Percentiles rank a stretch among this genome's conserved stretches.
Conservation (phyloP, 805 yeast genomes). For the Candida chilensis region DNA sequence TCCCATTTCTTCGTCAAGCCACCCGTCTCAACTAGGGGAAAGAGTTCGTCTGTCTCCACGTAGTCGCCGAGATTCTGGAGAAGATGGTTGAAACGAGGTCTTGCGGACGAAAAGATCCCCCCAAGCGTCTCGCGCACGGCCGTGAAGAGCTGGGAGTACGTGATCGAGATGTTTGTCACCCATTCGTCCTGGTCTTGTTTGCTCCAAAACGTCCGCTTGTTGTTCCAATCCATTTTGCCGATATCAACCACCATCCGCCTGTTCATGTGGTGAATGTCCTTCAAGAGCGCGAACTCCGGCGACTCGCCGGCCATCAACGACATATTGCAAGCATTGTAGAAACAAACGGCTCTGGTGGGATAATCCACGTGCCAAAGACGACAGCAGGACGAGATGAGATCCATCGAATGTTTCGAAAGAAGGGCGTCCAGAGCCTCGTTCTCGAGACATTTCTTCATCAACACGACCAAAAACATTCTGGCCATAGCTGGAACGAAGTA, state of each 20-base stretch:
- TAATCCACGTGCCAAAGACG: conserved; percentile 51
- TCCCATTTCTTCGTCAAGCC: conserved; percentile 39
- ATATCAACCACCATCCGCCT: conserved; percentile 19
- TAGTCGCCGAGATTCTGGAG: conserved; percentile 39
- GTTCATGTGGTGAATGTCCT: no score
- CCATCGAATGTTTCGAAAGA: conserved; percentile 32
- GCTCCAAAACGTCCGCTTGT: conserved; percentile 20
- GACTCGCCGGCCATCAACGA: no score
- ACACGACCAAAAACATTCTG: conserved; percentile 24
- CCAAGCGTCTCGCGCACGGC: conserved; percentile 32
- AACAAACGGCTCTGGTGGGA: conserved; percentile 36
- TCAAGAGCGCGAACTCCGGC: no score
- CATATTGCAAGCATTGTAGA: conserved; percentile 42
- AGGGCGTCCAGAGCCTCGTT: conserved; percentile 17
- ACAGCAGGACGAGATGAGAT: conserved; percentile 33
- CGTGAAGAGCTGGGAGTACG: conserved; percentile 37
- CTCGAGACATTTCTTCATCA: conserved; percentile 33
- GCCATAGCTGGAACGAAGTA: conserved; percentile 29
- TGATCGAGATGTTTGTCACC: conserved; percentile 30
- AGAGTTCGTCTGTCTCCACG: conserved; percentile 37
- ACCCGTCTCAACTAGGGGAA: conserved; percentile 18
- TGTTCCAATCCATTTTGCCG: conserved; percentile 19
- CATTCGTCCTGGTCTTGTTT: conserved; percentile 40
- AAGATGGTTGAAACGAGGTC: conserved; percentile 53
- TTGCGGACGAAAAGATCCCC: conserved; percentile 27